These are phyloP conservation scores for Saturnispora galanensis DNA, from an alignment of 805 yeast genomes.

Conservation along the genomic window DNA sequence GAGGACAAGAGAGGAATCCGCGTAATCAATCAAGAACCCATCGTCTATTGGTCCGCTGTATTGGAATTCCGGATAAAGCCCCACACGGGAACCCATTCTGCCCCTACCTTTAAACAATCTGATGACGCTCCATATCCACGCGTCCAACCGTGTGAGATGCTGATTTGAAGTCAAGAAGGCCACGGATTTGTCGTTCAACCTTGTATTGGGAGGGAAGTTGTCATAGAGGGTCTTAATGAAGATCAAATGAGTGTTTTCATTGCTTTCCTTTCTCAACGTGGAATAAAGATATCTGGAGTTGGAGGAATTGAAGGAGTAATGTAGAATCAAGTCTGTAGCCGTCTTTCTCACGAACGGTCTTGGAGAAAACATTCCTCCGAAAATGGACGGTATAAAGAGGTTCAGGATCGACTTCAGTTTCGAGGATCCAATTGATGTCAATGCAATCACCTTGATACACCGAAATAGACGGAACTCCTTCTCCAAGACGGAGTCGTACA, in stretches of 20 bases:
- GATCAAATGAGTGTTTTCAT: conserved; percentile 27
- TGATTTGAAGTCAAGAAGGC: conserved; percentile 20
- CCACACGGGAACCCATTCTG: conserved; percentile 81
- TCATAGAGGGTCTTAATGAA: conserved; percentile 22
- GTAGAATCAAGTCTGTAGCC: conserved; percentile 67
- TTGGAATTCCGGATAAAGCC: conserved; percentile 78
- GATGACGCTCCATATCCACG: conserved; percentile 26
- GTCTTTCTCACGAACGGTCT: conserved; percentile 70
- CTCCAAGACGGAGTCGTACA: conserved; percentile 33
- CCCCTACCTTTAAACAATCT: conserved; percentile 56
- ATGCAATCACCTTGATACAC: conserved; percentile 73
- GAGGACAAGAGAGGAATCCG: conserved; percentile 40
- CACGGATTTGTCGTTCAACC: conserved; percentile 21
- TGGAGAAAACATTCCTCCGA: conserved; percentile 72
- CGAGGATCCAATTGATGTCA: conserved; percentile 60
- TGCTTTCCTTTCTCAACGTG: conserved; percentile 22
- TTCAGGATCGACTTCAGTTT: conserved; percentile 42
- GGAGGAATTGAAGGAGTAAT: conserved; percentile 33
- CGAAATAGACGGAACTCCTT: conserved; percentile 70
- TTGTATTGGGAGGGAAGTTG: conserved; percentile 11
- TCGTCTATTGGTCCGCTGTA: conserved; percentile 47
- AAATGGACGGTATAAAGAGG: conserved; percentile 54
- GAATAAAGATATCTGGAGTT: conserved; percentile 15
- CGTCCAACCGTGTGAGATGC: conserved; percentile 23
- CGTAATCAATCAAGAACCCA: conserved; percentile 46